phyloP scores from a whole-genome alignment of 148 eudicot genomes.

The Simmondsia chinensis region DNA sequence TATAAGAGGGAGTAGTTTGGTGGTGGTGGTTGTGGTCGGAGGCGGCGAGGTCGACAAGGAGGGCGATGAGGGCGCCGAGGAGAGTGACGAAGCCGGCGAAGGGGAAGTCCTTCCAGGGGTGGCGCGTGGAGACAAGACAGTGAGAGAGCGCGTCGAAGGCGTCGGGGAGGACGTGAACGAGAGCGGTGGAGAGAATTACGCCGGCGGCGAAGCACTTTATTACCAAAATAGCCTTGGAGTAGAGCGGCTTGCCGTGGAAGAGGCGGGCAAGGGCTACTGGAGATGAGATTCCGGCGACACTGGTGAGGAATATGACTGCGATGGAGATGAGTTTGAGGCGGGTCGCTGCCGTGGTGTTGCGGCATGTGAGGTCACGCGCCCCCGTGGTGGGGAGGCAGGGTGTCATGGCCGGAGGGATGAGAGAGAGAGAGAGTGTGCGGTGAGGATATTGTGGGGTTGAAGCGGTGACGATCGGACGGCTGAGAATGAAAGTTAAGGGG shows the following conservation, averaged over 20 bases:
- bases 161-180: constrained; percentile 82
- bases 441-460: too few relatives aligned
- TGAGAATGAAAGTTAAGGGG: too few relatives aligned
- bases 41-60: constrained; percentile 63
- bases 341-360: constrained; percentile 50
- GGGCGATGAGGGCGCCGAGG: constrained; percentile 46
- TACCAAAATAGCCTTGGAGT: constrained; percentile 55
- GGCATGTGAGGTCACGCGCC: constrained; percentile 39
- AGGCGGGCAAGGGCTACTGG: constrained; percentile 54
- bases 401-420: constrained; percentile 25
- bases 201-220: constrained; percentile 91
- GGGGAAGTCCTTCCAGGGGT: constrained; percentile 82
- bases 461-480: too few relatives aligned
- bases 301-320: constrained; percentile 42
- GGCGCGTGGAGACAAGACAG: constrained; percentile 58
- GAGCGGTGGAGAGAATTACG: constrained; percentile 70
- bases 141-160: constrained; percentile 62
- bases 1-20: too few relatives aligned
- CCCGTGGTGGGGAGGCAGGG: constrained; percentile 35
- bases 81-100: constrained; percentile 61
- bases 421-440: constrained; percentile 1
- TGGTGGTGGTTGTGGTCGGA: constrained; percentile 3
- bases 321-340: constrained; percentile 45
- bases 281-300: constrained; percentile 49
- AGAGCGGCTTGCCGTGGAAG: constrained; percentile 57